phyloP scores from a whole-genome alignment of 306 rosid genomes.

The Quercus aquifolioides region DNA sequence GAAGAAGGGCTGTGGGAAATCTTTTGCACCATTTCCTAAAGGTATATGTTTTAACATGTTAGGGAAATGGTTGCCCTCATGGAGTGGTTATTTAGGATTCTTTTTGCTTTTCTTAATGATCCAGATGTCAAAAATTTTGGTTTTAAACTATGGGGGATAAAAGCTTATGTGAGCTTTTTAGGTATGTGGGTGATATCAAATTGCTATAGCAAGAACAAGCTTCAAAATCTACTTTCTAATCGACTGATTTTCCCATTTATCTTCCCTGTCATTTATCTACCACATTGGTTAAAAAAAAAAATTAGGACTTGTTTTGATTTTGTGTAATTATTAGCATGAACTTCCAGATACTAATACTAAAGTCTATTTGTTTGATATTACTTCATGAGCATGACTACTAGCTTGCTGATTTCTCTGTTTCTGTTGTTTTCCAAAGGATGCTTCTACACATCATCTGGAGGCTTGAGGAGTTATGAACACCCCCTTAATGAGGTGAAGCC shows the following conservation, averaged over 20 bases:
- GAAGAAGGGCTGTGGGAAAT: constrained; percentile 82
- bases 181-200: not conserved
- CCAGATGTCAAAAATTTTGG: not conserved
- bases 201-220: not conserved
- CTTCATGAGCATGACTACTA: not conserved
- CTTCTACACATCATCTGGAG: constrained; percentile 82
- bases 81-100: not conserved
- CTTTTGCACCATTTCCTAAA: constrained; percentile 92
- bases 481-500: constrained; percentile 89
- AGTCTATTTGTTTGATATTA: not conserved
- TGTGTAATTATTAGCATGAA: not conserved
- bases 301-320: not conserved
- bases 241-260: no score
- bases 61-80: not conserved
- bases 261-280: not conserved
- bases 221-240: not conserved
- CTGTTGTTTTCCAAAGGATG: constrained; percentile 48
- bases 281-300: not conserved
- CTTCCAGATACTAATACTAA: not conserved
- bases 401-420: constrained; percentile 18
- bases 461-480: constrained; percentile 92
- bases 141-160: not conserved
- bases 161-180: not conserved
- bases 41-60: constrained; percentile 43
- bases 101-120: not conserved